Evolutionary conservation across 1,139 yeast genomes (phyloP), one percentile per base, ranked within the genome.

Genomic region (Debaryomyces coudertii): DNA sequence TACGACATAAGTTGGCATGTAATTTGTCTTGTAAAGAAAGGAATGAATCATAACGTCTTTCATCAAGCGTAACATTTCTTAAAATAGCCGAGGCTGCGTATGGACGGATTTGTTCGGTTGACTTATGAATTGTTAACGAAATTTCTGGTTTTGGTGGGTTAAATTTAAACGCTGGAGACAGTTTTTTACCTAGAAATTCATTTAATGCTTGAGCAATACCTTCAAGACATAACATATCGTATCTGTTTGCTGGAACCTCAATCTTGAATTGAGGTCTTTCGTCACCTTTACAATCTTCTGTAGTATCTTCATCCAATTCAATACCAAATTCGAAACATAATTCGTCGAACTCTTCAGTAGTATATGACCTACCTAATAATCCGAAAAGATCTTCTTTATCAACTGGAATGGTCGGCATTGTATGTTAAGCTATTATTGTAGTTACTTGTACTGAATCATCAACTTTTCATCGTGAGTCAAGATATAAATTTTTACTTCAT

Each of bases 201-300:
- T 90, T 90, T 63, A 95, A 76, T 0, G 98, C 95, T 63, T 90
- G 95, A 1, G 97, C 90, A 67, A 95, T 92, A 62, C 99, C 99
- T 70, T 95, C 99, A 54, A 90, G 87, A 75, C 99, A 95, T 57
- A 95, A 83, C 93, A 95, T 84, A 66, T 93, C 99, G 63, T 93
- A 95, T 73, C 99, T 83, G 73, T 95, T 95, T 53, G 99, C 99
- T 47, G 97, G 98, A 54, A 95, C 85, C 68, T 95, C 99, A 61
- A 95, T 90, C 73, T 95, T 95, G 60, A 90, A 79, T 69, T 92
- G 96, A 18, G 99, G 97, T 67, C 98, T 89, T 71, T 92, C 97
- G 40, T 80, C 84, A 47, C 79, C 85, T 56, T 74, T 75, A 52
- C 88, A 85, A 44, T 86, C 95, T 43, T 86, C 90, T 40, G 95